Base-by-base conservation (phyloP, 441 rosid genomes). In the Gossypium lobatum region DNA sequence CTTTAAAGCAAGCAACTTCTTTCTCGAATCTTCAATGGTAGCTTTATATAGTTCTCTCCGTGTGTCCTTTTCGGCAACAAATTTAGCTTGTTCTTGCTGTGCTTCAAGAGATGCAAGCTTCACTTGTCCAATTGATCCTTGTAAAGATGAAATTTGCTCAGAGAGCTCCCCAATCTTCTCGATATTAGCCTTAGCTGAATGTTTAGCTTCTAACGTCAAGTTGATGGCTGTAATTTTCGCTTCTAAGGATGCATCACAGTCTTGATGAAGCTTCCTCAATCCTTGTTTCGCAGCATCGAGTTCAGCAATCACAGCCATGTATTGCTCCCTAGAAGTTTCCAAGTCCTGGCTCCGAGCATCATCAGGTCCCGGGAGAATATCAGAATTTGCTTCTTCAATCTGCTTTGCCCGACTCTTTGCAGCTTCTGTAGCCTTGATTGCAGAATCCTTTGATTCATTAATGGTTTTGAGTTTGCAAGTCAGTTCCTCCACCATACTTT, bases 271-370 rank as follows among this genome's bases (percentile, higher is more conserved):
- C 75, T 89, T 89, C 73, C 88, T 72, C 55, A 91, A 87, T 75
- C 89, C 91, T 83, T 90, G 95, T 85, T 93, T 93, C 0, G 91
- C 87, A 6, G 81, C 75, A 80, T 89, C 93, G 66, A 93, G 97
- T 74, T 90, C 95, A 21, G 82, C 75, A 66, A 86, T 77, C 0
- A 85, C 87, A 72, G 62, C 70, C 80, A 73, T 72, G 77, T 93
- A 90, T 74, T 85, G 86, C 72, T 91, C 90, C 80, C 86, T 84
- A 7, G 84, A 71, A 57, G 75, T 74, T 79, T 88, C 89, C 75
- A 88, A 71, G 73, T 91, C 94, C 78, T 76, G 87, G 66, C 78
- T 65, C 79, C 85, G 79, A 25, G 82, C 83, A 82, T 77, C 86
- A 64, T 86, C 78, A 72, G 83, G 73, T 73, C 64, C 85, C 16